Conservation (phyloP, 1,284 basidiomycete genomes). For the Fomitopsis palustris region DNA sequence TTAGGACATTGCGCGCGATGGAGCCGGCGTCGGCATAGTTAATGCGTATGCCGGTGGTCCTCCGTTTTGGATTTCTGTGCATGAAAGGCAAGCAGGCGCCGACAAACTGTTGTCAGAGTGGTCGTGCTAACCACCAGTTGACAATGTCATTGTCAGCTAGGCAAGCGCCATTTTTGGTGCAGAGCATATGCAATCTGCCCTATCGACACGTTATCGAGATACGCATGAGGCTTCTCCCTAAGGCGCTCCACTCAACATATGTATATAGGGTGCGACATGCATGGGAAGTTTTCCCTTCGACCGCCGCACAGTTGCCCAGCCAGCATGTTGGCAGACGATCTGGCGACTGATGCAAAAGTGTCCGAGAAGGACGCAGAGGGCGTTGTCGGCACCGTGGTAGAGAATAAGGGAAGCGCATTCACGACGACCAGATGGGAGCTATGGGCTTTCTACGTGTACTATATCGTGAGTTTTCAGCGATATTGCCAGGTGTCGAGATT, state of each 20-base stretch:
- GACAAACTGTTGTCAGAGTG: too few species aligned
- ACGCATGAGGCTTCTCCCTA: not conserved
- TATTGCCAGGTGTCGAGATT: not conserved
- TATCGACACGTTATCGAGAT: not conserved
- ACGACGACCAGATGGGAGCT: slow-evolving; percentile 56
- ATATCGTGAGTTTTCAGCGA: slow-evolving; percentile 39
- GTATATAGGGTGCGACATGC: not conserved
- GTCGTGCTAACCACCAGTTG: not conserved
- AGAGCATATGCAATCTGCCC: not conserved
- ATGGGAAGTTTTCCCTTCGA: not conserved
- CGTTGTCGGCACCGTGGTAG: not conserved
- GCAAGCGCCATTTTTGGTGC: not conserved
- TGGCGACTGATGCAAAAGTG: slow-evolving; percentile 2
- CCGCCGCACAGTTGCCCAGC: not conserved
- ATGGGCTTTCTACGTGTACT: slow-evolving; percentile 73
- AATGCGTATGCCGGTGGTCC: too few species aligned
- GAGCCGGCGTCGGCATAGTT: too few species aligned
- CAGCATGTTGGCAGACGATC: not conserved
- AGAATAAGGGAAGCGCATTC: slow-evolving; percentile 13
- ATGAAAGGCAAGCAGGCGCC: too few species aligned
- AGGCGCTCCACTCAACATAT: not conserved
- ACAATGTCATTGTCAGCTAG: not conserved
- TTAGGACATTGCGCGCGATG: too few species aligned
- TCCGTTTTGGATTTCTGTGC: too few species aligned
- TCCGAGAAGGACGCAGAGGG: slow-evolving; percentile 9